Percentiles rank a stretch among this genome's conserved stretches.
Conservation (phyloP, 2,329 filamentous ascomycete genomes). For the Venturia nashicola region DNA sequence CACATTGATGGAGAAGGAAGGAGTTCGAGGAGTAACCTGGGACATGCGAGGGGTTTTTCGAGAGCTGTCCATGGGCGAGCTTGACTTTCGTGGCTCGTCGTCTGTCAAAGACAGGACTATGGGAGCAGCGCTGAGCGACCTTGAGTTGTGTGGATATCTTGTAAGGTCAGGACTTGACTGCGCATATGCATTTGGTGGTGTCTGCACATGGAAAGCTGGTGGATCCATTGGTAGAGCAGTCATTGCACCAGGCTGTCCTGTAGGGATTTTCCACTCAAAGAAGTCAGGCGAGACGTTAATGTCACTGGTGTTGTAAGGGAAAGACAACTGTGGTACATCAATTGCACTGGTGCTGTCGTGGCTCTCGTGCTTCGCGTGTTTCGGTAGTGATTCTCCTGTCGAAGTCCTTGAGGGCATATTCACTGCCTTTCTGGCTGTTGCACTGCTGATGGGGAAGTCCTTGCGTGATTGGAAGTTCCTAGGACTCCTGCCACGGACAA, state of each 20-base stretch:
- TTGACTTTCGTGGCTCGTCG: constrained; percentile 34
- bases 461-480: constrained; percentile 91
- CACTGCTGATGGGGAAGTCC: constrained; percentile 73
- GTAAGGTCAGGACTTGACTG: constrained; percentile 42
- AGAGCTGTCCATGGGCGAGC: constrained; percentile 17
- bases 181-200: constrained; percentile 28
- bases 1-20: constrained; percentile 8
- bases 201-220: constrained; percentile 18
- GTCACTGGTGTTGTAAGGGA: constrained; percentile 28
- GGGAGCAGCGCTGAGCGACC: constrained; percentile 27
- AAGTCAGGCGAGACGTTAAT: constrained; percentile 29
- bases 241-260: constrained; percentile 24
- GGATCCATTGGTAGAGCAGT: constrained; percentile 30
- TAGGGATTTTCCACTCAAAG: constrained; percentile 31
- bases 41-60: constrained; percentile 13
- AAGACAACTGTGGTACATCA: constrained; percentile 25
- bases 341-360: constrained; percentile 9
- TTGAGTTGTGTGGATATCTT: constrained; percentile 21
- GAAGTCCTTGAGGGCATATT: constrained; percentile 21
- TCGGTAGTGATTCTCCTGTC: constrained; percentile 18
- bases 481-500: constrained; percentile 84
- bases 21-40: not conserved
- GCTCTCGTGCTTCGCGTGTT: constrained; percentile 1
- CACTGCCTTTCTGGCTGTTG: constrained; percentile 28
- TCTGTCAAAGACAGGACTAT: constrained; percentile 45